These are phyloP conservation scores for Mucor ambiguus DNA, from an alignment of 371 early-diverging fungal genomes.

Conservation along the genomic window DNA sequence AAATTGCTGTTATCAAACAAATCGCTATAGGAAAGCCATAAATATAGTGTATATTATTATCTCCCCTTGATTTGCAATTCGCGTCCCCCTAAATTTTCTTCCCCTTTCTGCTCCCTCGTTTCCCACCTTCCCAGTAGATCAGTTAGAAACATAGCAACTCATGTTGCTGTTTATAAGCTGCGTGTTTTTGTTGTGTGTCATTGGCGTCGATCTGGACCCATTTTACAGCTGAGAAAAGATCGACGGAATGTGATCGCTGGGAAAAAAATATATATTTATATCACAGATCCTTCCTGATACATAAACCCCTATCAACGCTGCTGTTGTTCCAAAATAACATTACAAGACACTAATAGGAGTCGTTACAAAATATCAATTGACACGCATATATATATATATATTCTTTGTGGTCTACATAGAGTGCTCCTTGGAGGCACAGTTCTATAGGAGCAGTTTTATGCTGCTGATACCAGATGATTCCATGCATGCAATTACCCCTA, in stretches of 20 bases:
- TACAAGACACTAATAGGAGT: neutral
- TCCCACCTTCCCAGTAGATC: neutral
- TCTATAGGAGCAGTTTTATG: neutral
- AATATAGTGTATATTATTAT: neutral
- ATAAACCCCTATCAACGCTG: neutral
- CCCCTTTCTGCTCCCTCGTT: neutral
- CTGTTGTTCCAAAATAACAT: neutral
- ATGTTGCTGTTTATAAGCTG: neutral
- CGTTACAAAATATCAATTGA: neutral
- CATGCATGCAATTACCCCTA: neutral
- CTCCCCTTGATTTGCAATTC: slow-evolving; percentile 1
- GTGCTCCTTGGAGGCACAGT: neutral
- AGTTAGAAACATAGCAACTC: slow-evolving; percentile 1
- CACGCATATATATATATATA: neutral
- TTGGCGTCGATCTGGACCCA: neutral
- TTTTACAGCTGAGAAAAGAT: neutral
- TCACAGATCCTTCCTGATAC: too few relatives aligned
- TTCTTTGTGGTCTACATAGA: neutral
- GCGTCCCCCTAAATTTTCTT: neutral
- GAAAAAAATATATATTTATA: neutral
- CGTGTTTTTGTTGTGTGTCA: neutral
- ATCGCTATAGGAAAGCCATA: neutral
- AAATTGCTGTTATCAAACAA: neutral
- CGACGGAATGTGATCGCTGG: neutral
- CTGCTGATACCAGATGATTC: neutral